Percentiles rank a stretch among this genome's conserved stretches.
These are phyloP conservation scores for Paracamarosporium sp. DNA, from an alignment of 2,329 filamentous ascomycete genomes.

Conservation along the genomic window DNA sequence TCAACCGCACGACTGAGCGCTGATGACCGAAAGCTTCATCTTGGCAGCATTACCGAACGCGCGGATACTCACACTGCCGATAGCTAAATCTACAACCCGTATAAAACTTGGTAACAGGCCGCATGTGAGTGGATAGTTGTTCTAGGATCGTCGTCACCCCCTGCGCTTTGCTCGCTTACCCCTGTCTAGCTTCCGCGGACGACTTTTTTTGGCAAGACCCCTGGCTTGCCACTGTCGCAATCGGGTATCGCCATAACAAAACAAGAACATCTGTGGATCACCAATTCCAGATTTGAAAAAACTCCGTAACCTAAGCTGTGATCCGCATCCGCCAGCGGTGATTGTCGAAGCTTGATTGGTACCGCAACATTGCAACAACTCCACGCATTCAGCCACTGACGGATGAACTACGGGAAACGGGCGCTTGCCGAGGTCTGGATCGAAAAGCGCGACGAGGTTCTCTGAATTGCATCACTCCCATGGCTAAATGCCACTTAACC, in stretches of 20 bases:
- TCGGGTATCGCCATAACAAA: background rate
- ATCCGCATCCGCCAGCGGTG: background rate
- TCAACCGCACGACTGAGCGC: background rate
- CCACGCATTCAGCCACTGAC: background rate
- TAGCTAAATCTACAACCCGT: background rate
- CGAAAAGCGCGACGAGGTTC: background rate
- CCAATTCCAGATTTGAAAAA: background rate
- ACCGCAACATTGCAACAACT: background rate
- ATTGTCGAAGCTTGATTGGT: background rate
- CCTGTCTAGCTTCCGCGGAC: slow-evolving; percentile 1
- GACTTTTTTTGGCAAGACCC: background rate
- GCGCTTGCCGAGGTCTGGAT: background rate
- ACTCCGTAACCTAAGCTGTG: background rate
- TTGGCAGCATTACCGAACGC: background rate
- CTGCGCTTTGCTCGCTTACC: background rate
- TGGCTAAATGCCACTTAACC: background rate
- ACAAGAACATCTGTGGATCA: background rate
- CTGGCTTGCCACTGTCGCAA: background rate
- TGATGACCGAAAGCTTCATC: background rate
- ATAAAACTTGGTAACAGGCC: slow-evolving; percentile 1
- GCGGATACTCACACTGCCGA: background rate
- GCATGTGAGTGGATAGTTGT: background rate
- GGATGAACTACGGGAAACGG: background rate
- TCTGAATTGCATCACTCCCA: background rate
- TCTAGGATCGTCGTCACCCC: background rate